These are phyloP conservation scores for Takashimella koratensis DNA, from an alignment of 1,284 basidiomycete species.

Conservation along the genomic window DNA sequence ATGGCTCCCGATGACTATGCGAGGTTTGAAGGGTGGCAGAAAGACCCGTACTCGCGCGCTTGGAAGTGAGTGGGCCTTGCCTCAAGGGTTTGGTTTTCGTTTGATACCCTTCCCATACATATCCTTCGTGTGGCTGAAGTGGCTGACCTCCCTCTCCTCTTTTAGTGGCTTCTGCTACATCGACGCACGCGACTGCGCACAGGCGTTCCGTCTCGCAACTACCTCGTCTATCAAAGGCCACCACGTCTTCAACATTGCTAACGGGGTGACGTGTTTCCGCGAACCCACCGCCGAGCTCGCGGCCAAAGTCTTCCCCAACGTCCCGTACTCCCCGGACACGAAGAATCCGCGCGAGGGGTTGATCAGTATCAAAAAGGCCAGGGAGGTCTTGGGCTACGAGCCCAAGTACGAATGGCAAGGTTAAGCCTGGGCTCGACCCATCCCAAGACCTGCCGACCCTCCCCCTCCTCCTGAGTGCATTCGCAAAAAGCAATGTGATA, in stretches of 20 bases:
- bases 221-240: constrained; percentile 40
- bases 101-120: too few relatives aligned
- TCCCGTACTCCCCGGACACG: constrained; percentile 32
- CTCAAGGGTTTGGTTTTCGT: too few relatives aligned
- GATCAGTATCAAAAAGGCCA: constrained; percentile 47
- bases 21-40: constrained; percentile 46
- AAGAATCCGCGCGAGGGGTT: constrained; percentile 27
- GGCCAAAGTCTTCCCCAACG: constrained; percentile 42
- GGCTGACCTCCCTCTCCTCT: too few relatives aligned
- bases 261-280: constrained; percentile 46
- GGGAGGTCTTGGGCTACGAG: constrained; percentile 42
- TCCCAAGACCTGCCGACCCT: too few relatives aligned
- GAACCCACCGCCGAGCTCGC: constrained; percentile 41
- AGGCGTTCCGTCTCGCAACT: constrained; percentile 44
- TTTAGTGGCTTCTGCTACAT: constrained; percentile 36
- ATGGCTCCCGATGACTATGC: constrained; percentile 46
- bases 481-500: too few relatives aligned
- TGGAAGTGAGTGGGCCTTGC: constrained; percentile 48
- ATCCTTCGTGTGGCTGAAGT: too few relatives aligned
- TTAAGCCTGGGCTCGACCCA: too few relatives aligned
- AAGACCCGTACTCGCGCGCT: constrained; percentile 38
- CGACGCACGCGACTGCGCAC: constrained; percentile 47
- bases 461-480: too few relatives aligned
- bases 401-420: constrained; percentile 38
- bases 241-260: constrained; percentile 49